A percentile compares a stretch with the other conserved stretches of the same genome.
phyloP scores from a whole-genome alignment of 192 early-diverging fungal genomes.

The Entomortierella lignicola region DNA sequence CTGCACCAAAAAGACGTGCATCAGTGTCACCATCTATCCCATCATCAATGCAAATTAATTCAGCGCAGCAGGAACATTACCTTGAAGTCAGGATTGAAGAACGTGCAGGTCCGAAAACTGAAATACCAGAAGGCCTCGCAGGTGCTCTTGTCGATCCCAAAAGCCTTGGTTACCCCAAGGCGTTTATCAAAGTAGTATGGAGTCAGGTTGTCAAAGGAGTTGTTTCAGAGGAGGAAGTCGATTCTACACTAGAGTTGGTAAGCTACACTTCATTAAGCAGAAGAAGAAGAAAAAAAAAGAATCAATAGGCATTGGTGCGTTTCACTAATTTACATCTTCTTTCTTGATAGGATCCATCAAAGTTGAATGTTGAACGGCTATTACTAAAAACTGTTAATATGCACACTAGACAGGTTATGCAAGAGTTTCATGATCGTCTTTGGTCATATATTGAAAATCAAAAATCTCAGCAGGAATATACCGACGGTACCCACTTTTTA shows the following conservation, averaged over 20 bases:
- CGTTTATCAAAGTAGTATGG: conserved; percentile 56
- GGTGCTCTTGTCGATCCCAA: conserved; percentile 54
- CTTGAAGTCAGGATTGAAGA: conserved; percentile 50
- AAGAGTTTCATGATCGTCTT: conserved; percentile 57
- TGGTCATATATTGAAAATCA: conserved; percentile 46
- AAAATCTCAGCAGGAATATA: conserved; percentile 38
- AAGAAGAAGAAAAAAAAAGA: neutral
- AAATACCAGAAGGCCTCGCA: conserved; percentile 44
- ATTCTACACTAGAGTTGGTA: conserved; percentile 34
- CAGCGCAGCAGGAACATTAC: conserved; percentile 43
- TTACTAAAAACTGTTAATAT: conserved; percentile 56
- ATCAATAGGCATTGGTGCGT: no score
- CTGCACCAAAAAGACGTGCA: conserved; percentile 24
- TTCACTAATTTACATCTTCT: neutral
- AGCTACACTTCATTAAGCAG: neutral
- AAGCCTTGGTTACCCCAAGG: conserved; percentile 61
- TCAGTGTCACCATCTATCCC: conserved; percentile 12
- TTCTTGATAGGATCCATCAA: conserved; percentile 50
- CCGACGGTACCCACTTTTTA: conserved; percentile 29
- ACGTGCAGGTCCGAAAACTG: neutral
- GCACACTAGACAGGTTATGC: conserved; percentile 57
- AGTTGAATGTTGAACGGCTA: conserved; percentile 57
- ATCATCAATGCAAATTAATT: neutral
- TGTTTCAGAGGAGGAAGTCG: conserved; percentile 14
- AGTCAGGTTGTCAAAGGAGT: conserved; percentile 40